Base-by-base conservation (phyloP, 2,329 filamentous ascomycete genomes). In the Colletotrichum orbiculare region DNA sequence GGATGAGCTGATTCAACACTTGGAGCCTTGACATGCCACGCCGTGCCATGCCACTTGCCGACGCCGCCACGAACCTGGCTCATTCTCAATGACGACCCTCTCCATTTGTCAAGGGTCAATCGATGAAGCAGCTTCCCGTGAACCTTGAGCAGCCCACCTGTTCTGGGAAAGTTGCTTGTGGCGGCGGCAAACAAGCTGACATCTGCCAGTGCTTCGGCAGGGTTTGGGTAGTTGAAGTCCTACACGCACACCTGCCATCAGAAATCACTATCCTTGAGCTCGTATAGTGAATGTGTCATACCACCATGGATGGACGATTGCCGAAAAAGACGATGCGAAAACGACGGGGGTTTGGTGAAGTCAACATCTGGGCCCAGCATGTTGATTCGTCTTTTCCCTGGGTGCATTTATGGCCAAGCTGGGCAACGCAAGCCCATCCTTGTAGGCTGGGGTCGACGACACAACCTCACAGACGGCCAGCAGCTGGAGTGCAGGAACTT, bases 91-190 rank as follows among this genome's bases (percentile, higher is more conserved):
- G 47, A 53, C 62, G 10, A 11, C 37, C n/a, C 47, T 56, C 46
- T 47, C 58, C 62, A 65, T 37, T 38, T 52, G 34, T 10, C 15
- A 53, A 17, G 17, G 42, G 46, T 12, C 7, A 52, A 13, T 56
- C 25, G 46, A 57, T 54, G 60, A 37, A 59, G 64, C 53, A 59
- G 60, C 60, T 54, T 66, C 54, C 54, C 60, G 60, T 41, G 25
- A 49, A 17, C 43, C 35, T 50, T 25, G 25, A 25, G 25, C 25
- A 25, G 25, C 25, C 25, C 25, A 25, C 25, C 25, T 25, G 25
- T 25, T 25, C 25, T 25, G 25, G 25, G 25, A 25, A 25, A 25
- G 4, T 25, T 25, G 25, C 25, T 25, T 25, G 4, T 25, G 25
- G 25, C 3, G 3, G 25, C 25, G 25, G 25, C 5, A 25, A 25